Conservation (phyloP, 2,329 filamentous ascomycete genomes). For the Nemania sp. region DNA sequence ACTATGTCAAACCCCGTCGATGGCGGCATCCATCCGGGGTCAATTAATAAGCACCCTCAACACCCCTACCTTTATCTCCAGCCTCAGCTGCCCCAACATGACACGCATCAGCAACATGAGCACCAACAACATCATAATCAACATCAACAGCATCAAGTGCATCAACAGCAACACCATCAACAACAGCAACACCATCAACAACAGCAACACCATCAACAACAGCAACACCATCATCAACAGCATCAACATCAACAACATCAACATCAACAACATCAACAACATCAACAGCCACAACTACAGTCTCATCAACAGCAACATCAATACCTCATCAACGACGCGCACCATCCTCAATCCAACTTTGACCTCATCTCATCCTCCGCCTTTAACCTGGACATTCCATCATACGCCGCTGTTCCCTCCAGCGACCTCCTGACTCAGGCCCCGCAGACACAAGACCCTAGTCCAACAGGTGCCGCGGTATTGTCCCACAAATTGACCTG, state of each 20-base stretch:
- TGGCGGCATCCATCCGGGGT: slow-evolving; percentile 16
- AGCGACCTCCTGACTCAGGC: slow-evolving; percentile 8
- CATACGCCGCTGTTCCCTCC: slow-evolving; percentile 13
- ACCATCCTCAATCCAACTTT: slow-evolving; percentile 4
- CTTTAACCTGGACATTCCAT: slow-evolving; percentile 16
- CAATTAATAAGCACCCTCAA: slow-evolving; percentile 27
- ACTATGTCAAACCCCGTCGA: slow-evolving; percentile 27
- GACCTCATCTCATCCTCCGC: slow-evolving; percentile 5
- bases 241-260: too few relatives aligned
- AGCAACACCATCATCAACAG: too few relatives aligned
- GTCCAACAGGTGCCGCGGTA: slow-evolving; percentile 3
- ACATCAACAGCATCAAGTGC: too few relatives aligned
- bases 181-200: too few relatives aligned
- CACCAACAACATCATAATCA: neutral
- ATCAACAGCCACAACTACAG: too few relatives aligned
- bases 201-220: too few relatives aligned
- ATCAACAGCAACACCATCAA: too few relatives aligned
- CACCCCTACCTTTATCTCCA: slow-evolving; percentile 15
- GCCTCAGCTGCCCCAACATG: slow-evolving; percentile 13
- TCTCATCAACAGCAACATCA: slow-evolving; percentile 7
- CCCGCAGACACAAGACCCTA: slow-evolving; percentile 6
- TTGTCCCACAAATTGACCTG: slow-evolving; percentile 13
- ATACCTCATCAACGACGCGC: slow-evolving; percentile 7
- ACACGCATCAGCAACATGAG: slow-evolving; percentile 17
- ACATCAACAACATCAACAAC: too few relatives aligned